Evolutionary conservation across 2,329 filamentous ascomycete genomes (phyloP).

Genomic region (Pseudopyricularia cyperi): DNA sequence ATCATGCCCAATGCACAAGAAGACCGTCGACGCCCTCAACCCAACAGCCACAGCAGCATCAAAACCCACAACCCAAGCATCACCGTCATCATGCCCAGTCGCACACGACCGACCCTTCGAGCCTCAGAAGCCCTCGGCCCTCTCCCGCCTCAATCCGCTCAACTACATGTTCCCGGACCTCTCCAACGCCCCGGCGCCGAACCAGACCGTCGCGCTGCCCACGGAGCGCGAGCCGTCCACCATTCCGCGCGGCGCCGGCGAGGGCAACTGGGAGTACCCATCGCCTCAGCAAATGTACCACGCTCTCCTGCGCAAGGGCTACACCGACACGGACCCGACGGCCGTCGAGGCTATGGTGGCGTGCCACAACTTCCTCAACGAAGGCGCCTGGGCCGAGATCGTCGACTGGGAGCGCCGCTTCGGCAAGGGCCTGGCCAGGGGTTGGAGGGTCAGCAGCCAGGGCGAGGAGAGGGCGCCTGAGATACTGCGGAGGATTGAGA

Average conservation of each 20-base stretch:
- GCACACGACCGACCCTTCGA: constrained; percentile 18
- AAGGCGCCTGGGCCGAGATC: constrained; percentile 94
- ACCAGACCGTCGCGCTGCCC: constrained; percentile 63
- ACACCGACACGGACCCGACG: constrained; percentile 84
- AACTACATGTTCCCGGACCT: constrained; percentile 94
- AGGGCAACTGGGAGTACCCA: constrained; percentile 90
- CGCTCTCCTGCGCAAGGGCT: constrained; percentile 87
- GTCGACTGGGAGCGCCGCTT: constrained; percentile 88
- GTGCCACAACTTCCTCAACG: constrained; percentile 96
- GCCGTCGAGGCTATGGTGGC: constrained; percentile 95
- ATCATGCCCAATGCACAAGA: constrained; percentile 45
- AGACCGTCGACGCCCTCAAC: constrained; percentile 32
- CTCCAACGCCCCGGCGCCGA: constrained; percentile 62
- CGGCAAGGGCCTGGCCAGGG: constrained; percentile 54
- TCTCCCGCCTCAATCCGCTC: constrained; percentile 51
- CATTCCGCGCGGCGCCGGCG: constrained; percentile 73
- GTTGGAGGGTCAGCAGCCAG: constrained; percentile 60
- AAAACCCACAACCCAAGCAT: constrained; percentile 12
- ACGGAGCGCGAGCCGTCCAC: constrained; percentile 74
- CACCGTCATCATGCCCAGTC: constrained; percentile 30
- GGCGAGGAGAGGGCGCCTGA: constrained; percentile 51
- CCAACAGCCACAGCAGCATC: background rate
- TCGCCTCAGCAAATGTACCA: constrained; percentile 99
- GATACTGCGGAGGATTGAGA: constrained; percentile 22
- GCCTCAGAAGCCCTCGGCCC: constrained; percentile 10